A percentile compares a stretch with the other conserved stretches of the same genome.
Evolutionary conservation across 805 yeast genomes (phyloP).

Genomic region (Kazachstania bromeliacearum): DNA sequence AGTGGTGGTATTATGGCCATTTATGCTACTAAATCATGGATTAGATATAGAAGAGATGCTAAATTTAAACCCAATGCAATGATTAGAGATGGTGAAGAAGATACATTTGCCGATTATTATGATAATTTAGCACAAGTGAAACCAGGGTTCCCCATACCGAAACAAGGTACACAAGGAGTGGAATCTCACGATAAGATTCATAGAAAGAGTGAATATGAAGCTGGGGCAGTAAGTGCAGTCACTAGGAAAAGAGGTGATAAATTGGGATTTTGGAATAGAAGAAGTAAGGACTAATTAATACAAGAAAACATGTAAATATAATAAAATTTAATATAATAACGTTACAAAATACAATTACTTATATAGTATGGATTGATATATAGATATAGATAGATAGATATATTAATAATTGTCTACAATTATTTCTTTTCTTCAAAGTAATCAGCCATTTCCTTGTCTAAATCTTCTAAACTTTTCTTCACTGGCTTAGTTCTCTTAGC

Average conservation of each 20-base stretch:
- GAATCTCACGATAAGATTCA: slow-evolving; percentile 12
- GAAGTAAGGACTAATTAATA: slow-evolving; percentile 1
- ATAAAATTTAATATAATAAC: no score
- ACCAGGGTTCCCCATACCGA: slow-evolving; percentile 48
- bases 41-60: slow-evolving; percentile 31
- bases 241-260: slow-evolving; percentile 52
- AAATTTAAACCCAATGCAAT: slow-evolving; percentile 29
- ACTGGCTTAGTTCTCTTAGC: slow-evolving; percentile 36
- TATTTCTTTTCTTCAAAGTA: slow-evolving; percentile 51
- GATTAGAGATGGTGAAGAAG: slow-evolving; percentile 7
- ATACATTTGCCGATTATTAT: slow-evolving; percentile 14
- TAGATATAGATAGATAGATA: neutral
- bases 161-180: slow-evolving; percentile 3
- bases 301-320: no score
- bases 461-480: slow-evolving; percentile 78
- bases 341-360: neutral
- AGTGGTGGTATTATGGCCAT: slow-evolving; percentile 23
- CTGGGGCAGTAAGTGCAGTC: slow-evolving; percentile 51
- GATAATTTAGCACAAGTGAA: slow-evolving; percentile 33
- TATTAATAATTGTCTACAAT: neutral
- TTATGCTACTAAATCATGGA: slow-evolving; percentile 20
- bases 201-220: slow-evolving; percentile 58
- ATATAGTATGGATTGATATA: no score
- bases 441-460: slow-evolving; percentile 97
- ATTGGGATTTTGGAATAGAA: slow-evolving; percentile 25